Percentiles rank a stretch among this genome's conserved stretches.
Conservation (phyloP, 768 basidiomycete species). For the Hygrocybe coccinea region DNA sequence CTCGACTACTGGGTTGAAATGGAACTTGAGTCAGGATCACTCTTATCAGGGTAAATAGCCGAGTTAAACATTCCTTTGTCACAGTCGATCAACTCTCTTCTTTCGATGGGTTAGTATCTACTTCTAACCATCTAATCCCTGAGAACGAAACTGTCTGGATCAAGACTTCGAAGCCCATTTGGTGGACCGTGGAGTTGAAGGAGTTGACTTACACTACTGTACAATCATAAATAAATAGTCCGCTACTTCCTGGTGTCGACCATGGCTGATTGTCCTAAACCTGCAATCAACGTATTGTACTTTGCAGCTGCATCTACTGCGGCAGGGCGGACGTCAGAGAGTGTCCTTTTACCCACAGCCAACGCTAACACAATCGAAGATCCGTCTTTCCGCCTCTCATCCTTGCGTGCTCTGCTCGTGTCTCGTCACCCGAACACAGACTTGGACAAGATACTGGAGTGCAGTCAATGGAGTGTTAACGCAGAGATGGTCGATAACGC, state of each 20-base stretch:
- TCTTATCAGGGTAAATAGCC: neutral
- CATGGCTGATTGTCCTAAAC: neutral
- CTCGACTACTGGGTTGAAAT: slow-evolving; percentile 79
- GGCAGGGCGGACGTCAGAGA: slow-evolving; percentile 53
- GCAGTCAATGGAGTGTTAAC: slow-evolving; percentile 74
- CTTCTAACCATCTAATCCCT: slow-evolving; percentile 86
- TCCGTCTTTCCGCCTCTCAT: slow-evolving; percentile 41
- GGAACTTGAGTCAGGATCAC: slow-evolving; percentile 71
- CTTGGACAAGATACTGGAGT: slow-evolving; percentile 50
- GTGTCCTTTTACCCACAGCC: slow-evolving; percentile 42
- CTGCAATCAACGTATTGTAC: slow-evolving; percentile 46
- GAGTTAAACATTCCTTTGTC: slow-evolving; percentile 1
- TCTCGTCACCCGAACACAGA: slow-evolving; percentile 48
- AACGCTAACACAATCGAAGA: slow-evolving; percentile 12
- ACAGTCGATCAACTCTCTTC: slow-evolving; percentile 63
- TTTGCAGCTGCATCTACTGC: slow-evolving; percentile 67
- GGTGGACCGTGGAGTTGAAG: slow-evolving; percentile 83
- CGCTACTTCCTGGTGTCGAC: neutral
- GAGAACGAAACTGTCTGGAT: slow-evolving; percentile 61
- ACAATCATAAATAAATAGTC: neutral
- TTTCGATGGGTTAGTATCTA: slow-evolving; percentile 82
- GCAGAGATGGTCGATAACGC: slow-evolving; percentile 72
- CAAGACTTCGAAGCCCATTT: slow-evolving; percentile 75
- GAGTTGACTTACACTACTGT: slow-evolving; percentile 8
- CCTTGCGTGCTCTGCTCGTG: slow-evolving; percentile 47